A percentile compares a stretch with the other conserved stretches of the same genome.
phyloP scores from a whole-genome alignment of 176 grass and related monocot genomes.

The Coix lacrymajobi region DNA sequence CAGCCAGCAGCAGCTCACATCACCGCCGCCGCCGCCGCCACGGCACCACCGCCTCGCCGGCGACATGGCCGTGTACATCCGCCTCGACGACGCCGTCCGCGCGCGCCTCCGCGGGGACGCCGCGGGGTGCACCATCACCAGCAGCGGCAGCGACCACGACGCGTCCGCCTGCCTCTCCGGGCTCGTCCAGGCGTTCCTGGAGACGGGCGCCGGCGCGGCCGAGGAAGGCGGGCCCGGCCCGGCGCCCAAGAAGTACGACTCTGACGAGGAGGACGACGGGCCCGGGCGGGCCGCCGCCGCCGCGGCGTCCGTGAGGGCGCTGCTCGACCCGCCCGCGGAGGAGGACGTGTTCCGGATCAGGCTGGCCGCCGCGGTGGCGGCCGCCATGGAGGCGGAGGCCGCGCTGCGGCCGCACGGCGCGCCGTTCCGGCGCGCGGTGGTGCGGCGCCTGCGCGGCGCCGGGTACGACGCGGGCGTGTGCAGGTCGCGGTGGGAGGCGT shows the following conservation, averaged over 20 bases:
- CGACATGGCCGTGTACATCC: constrained; percentile 57
- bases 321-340: constrained; percentile 46
- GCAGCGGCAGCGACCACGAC: constrained; percentile 80
- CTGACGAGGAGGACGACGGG: neutral
- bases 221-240: neutral
- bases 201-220: constrained; percentile 31
- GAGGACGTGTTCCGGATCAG: constrained; percentile 58
- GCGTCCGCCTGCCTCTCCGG: constrained; percentile 60
- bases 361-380: constrained; percentile 38
- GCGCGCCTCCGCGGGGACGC: constrained; percentile 67
- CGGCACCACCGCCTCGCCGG: constrained; percentile 4
- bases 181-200: constrained; percentile 82
- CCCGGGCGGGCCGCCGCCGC: neutral
- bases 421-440: constrained; percentile 53
- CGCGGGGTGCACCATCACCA: constrained; percentile 21
- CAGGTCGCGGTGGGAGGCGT: constrained; percentile 63
- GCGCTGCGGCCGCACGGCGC: constrained; percentile 24
- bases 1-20: neutral
- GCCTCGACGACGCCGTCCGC: constrained; percentile 47
- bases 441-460: constrained; percentile 29
- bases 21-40: neutral
- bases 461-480: constrained; percentile 92
- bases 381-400: constrained; percentile 34
- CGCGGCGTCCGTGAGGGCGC: constrained; percentile 32
- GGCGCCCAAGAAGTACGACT: constrained; percentile 14